Evolutionary conservation across 805 yeast species (phyloP), one percentile per base, ranked within the genome.

Genomic region (Yamadazyma nakazawae): DNA sequence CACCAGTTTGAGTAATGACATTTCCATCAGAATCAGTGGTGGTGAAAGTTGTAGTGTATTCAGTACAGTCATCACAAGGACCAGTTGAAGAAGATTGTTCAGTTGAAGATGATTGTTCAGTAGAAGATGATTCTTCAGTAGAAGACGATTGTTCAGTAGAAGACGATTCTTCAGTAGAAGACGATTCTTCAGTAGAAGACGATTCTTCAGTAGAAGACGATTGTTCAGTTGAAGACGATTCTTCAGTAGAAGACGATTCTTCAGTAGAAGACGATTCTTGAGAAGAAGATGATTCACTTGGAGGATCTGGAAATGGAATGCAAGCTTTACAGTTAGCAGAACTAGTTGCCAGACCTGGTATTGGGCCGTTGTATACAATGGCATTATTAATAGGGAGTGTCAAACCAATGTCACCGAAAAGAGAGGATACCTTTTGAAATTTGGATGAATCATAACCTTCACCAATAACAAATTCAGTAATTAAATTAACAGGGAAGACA

Each of bases 381-480:
- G 52, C 54, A 42, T 48, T 52, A 11, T 47, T 37, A 16, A 49
- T 5, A 12, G 48, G 49, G 16, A 46, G 21, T 34, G 31, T 46
- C 17, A 37, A 40, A 25, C 57, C 59, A 19, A 46, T 26, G 17
- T 54, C 56, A 19, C 51, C 47, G 37, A 42, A 47, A 13, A 50
- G 43, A 9, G 48, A 28, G 2, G 48, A 40, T 7, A 37, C 47
- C 8, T 50, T 45, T 46, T 55, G 19, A 38, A 54, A 49, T 7
- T 10, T 11, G 17, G 34, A 1, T 21, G 28, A 2, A 34, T 46
- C 48, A 44, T 59, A 59, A 25, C 61, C 62, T 8, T 49, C 25
- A 46, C 63, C 63, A 40, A 59, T 58, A 8, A 39, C 28, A 37
- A 55, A 55, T 58, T 12, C 34, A n/a, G 43, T 49, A 59, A 12